Base-by-base conservation (phyloP, 192 early-diverging fungal species). In the Coemansia sp. region DNA sequence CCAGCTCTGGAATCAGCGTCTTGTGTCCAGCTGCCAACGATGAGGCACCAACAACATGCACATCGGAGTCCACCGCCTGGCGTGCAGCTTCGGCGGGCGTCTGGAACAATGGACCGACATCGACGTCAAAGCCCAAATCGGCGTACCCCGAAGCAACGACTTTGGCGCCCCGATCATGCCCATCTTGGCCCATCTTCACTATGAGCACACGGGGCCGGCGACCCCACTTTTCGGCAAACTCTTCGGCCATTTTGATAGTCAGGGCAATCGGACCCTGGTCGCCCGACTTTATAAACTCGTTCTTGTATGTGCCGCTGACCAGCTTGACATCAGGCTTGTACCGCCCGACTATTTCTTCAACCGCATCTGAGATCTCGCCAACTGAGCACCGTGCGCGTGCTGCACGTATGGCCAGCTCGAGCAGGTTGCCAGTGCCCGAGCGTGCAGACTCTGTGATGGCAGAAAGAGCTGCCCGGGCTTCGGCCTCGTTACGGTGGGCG, bases 101-200 rank as follows among this genome's bases (percentile, higher is more conserved):
- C 83, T 92, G 76, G 86, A 94, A 94, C 41, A 94, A 69, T 22
- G 93, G 92, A 14, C 92, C 92, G 10, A 94, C 88, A 70, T 94
- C 93, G 19, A 94, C 93, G 80, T 94, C 93, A 64, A 93, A 94
- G 32, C 93, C 93, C 32, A 94, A 82, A 76, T 94, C 93, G 10
- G 92, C 91, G 61, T 93, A 94, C 3, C 91, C 93, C 11, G 89
- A 88, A 14, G 93, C 93, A 70, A 94, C 92, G 7, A 94, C 93
- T 83, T 94, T 94, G 54, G 93, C 93, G n/a, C 93, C 93, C 59
- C 93, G 87, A 67, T 94, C 93, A 61, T 94, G 93, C 23, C 93
- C 93, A 71, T 94, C 93, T 80, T 94, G 93, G 53, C 93, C 93
- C 91, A 93, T 93, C 81, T 94, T 94, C 56, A 91, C 93, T 4